Evolutionary conservation across 352 stramenopile species (phyloP).

Genomic region (Salisapilia sapeloensis): DNA sequence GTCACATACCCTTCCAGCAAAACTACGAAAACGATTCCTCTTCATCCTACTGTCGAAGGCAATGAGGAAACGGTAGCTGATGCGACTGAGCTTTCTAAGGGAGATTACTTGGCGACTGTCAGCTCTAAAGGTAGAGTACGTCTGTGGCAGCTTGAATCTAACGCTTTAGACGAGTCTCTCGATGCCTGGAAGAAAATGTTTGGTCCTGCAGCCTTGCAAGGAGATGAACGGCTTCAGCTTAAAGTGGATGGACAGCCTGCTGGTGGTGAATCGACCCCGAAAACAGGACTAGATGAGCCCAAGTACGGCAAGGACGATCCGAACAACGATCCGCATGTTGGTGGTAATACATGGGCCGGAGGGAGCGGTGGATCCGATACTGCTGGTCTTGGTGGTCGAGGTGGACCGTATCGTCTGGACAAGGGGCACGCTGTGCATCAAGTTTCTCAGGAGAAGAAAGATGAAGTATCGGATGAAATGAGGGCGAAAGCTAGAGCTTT

Average conservation of each 20-base stretch:
- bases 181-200: slow-evolving; percentile 56
- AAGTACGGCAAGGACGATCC: slow-evolving; percentile 92
- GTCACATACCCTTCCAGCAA: slow-evolving; percentile 10
- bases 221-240: slow-evolving; percentile 12
- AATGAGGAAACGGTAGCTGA: slow-evolving; percentile 10
- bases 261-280: slow-evolving; percentile 26
- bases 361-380: slow-evolving; percentile 88
- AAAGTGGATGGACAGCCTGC: slow-evolving; percentile 25
- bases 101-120: slow-evolving; percentile 26
- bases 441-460: slow-evolving; percentile 87
- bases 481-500: slow-evolving; percentile 40
- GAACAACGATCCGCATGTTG: slow-evolving; percentile 88
- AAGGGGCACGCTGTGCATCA: slow-evolving; percentile 89
- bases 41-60: slow-evolving; percentile 3
- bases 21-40: slow-evolving; percentile 21
- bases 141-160: slow-evolving; percentile 42
- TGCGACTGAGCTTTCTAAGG: slow-evolving; percentile 11
- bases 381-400: slow-evolving; percentile 82
- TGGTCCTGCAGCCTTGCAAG: slow-evolving; percentile 7
- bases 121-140: slow-evolving; percentile 34
- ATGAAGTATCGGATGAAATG: slow-evolving; percentile 81
- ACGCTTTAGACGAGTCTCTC: slow-evolving; percentile 21
- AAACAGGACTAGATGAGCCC: slow-evolving; percentile 49
- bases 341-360: slow-evolving; percentile 90
- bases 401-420: slow-evolving; percentile 90